These are phyloP conservation scores for Apiotrichum mycotoxinovorans DNA, from an alignment of 1,284 basidiomycete species.

Conservation along the genomic window DNA sequence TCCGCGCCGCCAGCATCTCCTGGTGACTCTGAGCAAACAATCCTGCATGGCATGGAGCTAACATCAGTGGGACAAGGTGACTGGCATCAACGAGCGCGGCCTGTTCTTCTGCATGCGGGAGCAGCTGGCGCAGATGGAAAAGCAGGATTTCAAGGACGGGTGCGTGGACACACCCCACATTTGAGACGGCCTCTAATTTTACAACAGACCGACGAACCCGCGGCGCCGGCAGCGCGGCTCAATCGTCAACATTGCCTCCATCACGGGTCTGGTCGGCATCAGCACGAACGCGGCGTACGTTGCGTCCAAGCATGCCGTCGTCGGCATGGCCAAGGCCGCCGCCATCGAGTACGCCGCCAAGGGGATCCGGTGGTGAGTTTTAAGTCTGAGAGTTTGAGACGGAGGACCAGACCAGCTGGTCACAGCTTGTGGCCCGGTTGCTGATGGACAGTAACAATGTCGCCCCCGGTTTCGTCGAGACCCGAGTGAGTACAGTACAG, in stretches of 20 bases:
- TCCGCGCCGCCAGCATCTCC: too few species aligned
- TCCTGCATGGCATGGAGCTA: not conserved
- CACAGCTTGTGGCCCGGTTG: not conserved
- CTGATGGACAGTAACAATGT: constrained; percentile 6
- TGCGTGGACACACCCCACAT: not conserved
- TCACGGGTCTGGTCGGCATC: constrained; percentile 7
- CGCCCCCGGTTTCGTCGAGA: constrained; percentile 10
- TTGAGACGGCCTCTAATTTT: not conserved
- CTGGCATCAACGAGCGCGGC: constrained; percentile 27
- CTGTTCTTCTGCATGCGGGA: constrained; percentile 22
- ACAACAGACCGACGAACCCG: not conserved
- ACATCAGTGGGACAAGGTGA: constrained; percentile 27
- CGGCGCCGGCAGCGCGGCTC: constrained; percentile 22
- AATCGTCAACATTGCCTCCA: constrained; percentile 21
- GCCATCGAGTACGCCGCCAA: constrained; percentile 16
- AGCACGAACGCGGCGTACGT: constrained; percentile 11
- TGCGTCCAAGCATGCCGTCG: constrained; percentile 23
- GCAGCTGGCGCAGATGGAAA: constrained; percentile 20
- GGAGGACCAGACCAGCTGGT: not conserved
- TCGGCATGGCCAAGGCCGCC: constrained; percentile 20
- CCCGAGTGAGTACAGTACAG: not conserved
- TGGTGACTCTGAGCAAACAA: too few species aligned
- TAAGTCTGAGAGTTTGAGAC: not conserved
- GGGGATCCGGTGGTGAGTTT: constrained; percentile 16
- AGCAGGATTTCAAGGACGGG: constrained; percentile 14